Evolutionary conservation across 352 stramenopile species (phyloP).

Genomic region (Phytopythium helicoides): DNA sequence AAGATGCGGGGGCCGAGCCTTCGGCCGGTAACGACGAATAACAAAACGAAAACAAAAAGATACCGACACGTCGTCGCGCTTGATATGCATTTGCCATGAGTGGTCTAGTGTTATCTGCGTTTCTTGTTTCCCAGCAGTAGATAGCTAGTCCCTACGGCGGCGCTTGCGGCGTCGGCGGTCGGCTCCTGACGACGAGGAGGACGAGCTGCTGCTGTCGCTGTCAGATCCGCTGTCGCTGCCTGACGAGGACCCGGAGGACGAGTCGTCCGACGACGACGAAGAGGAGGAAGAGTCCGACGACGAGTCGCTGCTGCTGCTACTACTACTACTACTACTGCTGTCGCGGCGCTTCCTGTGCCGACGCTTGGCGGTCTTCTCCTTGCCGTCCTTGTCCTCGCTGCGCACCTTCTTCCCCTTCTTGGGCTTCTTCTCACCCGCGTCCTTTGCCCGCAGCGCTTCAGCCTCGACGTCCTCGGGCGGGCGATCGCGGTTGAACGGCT

Average conservation of each 20-base stretch:
- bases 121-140: too few relatives aligned
- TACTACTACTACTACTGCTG: slow-evolving; percentile 32
- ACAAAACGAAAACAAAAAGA: too few relatives aligned
- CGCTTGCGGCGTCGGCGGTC: slow-evolving; percentile 37
- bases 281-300: slow-evolving; percentile 31
- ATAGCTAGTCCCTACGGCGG: slow-evolving; percentile 33
- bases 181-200: slow-evolving; percentile 23
- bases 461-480: slow-evolving; percentile 52
- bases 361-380: slow-evolving; percentile 21
- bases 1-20: too few relatives aligned
- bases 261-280: slow-evolving; percentile 13
- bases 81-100: not conserved
- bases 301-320: slow-evolving; percentile 21
- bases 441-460: slow-evolving; percentile 10
- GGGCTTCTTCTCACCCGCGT: slow-evolving; percentile 11
- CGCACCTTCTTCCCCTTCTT: slow-evolving; percentile 16
- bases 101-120: not conserved
- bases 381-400: slow-evolving; percentile 23
- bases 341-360: slow-evolving; percentile 20
- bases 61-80: too few relatives aligned
- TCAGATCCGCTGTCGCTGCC: slow-evolving; percentile 16
- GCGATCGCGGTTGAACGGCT: slow-evolving; percentile 80
- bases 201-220: too few relatives aligned
- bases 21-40: too few relatives aligned
- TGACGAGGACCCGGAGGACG: slow-evolving; percentile 19